Conservation (phyloP, 257 asterid genomes). For the Ilex asprella region DNA sequence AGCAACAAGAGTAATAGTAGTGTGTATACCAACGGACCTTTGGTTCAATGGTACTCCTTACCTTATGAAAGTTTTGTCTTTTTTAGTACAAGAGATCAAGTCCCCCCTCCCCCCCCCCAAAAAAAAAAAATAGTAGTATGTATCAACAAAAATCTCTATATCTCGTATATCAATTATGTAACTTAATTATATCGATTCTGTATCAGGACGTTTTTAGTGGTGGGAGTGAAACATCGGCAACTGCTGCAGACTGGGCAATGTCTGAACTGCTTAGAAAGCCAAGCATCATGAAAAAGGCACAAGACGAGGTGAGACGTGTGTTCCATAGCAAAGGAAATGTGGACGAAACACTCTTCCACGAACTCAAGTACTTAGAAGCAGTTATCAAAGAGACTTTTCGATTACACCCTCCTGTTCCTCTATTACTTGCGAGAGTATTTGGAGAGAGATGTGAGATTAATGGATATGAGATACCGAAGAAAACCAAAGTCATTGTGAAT, state of each 20-base stretch:
- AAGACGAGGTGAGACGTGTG: constrained; percentile 20
- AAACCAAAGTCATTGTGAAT: constrained; percentile 21
- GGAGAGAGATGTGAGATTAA: background rate
- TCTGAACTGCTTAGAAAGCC: constrained; percentile 26
- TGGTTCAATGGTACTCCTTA: too few relatives aligned
- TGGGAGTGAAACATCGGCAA: constrained; percentile 22
- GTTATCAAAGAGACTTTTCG: constrained; percentile 15
- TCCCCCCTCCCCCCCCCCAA: too few relatives aligned
- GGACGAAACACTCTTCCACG: constrained; percentile 15
- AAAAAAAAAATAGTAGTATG: too few relatives aligned
- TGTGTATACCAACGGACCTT: too few relatives aligned
- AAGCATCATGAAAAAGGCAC: constrained; percentile 19
- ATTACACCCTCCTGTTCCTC: background rate
- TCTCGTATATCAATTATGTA: too few relatives aligned
- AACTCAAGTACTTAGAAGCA: constrained; percentile 3
- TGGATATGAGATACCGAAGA: constrained; percentile 19
- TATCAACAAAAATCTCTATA: too few relatives aligned
- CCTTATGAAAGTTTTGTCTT: too few relatives aligned
- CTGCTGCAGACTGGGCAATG: constrained; percentile 23
- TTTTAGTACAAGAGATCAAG: too few relatives aligned
- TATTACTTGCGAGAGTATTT: background rate
- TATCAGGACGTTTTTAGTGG: constrained; percentile 26
- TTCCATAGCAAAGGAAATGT: constrained; percentile 12
- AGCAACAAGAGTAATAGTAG: too few relatives aligned
- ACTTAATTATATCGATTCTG: background rate